These are phyloP conservation scores for Neurospora terricola DNA, from an alignment of 495 filamentous ascomycete species.

Conservation along the genomic window DNA sequence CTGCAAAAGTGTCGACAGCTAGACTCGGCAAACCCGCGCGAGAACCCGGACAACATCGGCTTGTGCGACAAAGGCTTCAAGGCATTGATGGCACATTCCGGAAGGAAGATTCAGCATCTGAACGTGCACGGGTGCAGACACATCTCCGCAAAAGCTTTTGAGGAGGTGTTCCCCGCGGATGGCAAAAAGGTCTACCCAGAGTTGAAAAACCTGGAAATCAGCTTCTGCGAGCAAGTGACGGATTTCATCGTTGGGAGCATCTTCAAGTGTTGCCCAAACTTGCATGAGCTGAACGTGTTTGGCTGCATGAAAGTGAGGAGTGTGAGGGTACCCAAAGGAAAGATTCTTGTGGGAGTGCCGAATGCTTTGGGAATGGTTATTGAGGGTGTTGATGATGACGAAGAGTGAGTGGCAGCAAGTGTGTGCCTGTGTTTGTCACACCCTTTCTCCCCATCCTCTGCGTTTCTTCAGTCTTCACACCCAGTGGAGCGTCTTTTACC, in stretches of 20 bases:
- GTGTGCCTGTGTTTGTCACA: neutral
- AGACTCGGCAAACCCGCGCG: conserved; percentile 44
- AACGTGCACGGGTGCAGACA: conserved; percentile 73
- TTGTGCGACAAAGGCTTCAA: conserved; percentile 64
- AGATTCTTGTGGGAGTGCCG: conserved; percentile 69
- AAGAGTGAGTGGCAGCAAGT: neutral
- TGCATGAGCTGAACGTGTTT: conserved; percentile 70
- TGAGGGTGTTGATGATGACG: conserved; percentile 29
- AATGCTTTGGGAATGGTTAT: conserved; percentile 51
- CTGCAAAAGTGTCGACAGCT: conserved; percentile 63
- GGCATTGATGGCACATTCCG: conserved; percentile 79
- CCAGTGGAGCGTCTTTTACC: neutral
- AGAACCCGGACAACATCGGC: conserved; percentile 55
- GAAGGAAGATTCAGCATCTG: conserved; percentile 46
- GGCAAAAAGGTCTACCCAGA: conserved; percentile 45
- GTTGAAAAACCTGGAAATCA: conserved; percentile 62
- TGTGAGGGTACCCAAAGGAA: conserved; percentile 57
- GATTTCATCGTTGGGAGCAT: conserved; percentile 64
- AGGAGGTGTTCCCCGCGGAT: conserved; percentile 52
- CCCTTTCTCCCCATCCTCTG: neutral
- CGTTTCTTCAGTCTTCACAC: neutral
- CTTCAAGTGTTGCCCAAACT: conserved; percentile 60
- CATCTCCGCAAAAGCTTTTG: conserved; percentile 56
- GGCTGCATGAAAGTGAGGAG: conserved; percentile 72
- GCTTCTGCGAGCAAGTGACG: conserved; percentile 65